phyloP scores from a whole-genome alignment of 345 rosid species.

The Cochlearia excelsa region DNA sequence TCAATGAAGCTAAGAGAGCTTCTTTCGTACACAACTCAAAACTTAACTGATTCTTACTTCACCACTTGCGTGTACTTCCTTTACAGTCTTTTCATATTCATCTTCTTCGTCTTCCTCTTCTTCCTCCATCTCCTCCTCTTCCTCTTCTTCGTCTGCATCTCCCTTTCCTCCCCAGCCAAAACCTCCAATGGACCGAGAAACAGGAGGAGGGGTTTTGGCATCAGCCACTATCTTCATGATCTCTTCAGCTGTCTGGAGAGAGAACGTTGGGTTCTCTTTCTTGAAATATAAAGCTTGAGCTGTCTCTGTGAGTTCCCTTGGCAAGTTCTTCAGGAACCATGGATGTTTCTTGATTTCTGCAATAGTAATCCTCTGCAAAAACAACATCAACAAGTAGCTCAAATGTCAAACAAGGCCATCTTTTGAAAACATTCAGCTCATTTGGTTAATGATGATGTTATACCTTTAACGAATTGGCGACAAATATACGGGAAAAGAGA shows the following conservation, averaged over 20 bases:
- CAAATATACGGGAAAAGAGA: slow-evolving; percentile 69
- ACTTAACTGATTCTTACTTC: slow-evolving; percentile 45
- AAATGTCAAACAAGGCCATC: background rate
- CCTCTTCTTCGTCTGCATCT: slow-evolving; percentile 43
- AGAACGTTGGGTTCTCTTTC: slow-evolving; percentile 59
- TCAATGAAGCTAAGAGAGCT: slow-evolving; percentile 6
- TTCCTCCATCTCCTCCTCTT: slow-evolving; percentile 49
- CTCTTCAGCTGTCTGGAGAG: slow-evolving; percentile 62
- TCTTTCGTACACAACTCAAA: slow-evolving; percentile 20
- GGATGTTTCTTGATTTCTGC: slow-evolving; percentile 72
- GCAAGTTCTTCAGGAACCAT: slow-evolving; percentile 81
- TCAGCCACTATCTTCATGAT: slow-evolving; percentile 65
- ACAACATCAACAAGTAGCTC: slow-evolving; percentile 4
- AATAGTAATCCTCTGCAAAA: slow-evolving; percentile 62
- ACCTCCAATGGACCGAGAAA: slow-evolving; percentile 54
- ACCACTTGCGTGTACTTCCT: slow-evolving; percentile 73
- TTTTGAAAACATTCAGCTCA: slow-evolving; percentile 1
- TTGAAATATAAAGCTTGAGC: slow-evolving; percentile 58
- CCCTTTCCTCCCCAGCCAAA: slow-evolving; percentile 55
- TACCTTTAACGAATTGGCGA: slow-evolving; percentile 66
- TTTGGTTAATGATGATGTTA: slow-evolving; percentile 17
- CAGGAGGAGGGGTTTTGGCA: slow-evolving; percentile 56
- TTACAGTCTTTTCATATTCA: slow-evolving; percentile 61
- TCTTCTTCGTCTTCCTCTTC: slow-evolving; percentile 71
- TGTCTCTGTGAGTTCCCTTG: slow-evolving; percentile 64